A percentile compares a stretch with the other conserved stretches of the same genome.
phyloP scores from a whole-genome alignment of 345 rosid species.

The Eucalyptus curtisii region DNA sequence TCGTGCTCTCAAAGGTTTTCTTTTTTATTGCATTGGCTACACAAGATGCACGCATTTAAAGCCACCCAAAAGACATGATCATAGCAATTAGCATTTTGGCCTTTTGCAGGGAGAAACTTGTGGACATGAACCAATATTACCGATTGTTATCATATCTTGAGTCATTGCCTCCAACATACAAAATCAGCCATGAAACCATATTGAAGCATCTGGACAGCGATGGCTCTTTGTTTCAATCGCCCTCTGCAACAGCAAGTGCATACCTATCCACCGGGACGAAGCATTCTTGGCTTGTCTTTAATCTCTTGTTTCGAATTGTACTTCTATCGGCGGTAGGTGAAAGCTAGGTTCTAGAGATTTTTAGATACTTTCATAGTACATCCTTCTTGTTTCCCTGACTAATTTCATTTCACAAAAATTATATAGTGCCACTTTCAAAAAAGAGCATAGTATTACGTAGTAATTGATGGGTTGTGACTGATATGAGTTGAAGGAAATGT shows the following conservation, averaged over 20 bases:
- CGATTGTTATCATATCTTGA: slow-evolving; percentile 44
- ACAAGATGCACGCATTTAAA: no score
- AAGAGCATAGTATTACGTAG: background rate
- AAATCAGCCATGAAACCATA: slow-evolving; percentile 5
- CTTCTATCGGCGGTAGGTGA: slow-evolving; percentile 23
- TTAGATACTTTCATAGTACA: background rate
- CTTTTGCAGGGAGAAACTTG: slow-evolving; percentile 24
- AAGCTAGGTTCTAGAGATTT: background rate
- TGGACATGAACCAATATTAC: slow-evolving; percentile 9
- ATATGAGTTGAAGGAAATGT: background rate
- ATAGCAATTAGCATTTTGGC: background rate
- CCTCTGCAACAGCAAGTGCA: slow-evolving; percentile 56
- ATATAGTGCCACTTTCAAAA: background rate
- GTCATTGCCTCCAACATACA: slow-evolving; percentile 13
- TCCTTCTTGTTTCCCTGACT: background rate
- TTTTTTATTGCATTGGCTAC: no score
- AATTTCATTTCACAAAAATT: background rate
- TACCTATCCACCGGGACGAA: slow-evolving; percentile 38
- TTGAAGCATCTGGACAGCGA: slow-evolving; percentile 3
- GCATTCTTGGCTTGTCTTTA: slow-evolving; percentile 28
- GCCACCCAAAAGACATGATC: background rate
- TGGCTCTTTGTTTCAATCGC: slow-evolving; percentile 57
- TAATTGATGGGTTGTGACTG: background rate
- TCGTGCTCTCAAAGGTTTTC: no score
- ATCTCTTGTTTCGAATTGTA: slow-evolving; percentile 17